phyloP scores from a whole-genome alignment of 352 stramenopile genomes.

The Phytophthora palmivora region DNA sequence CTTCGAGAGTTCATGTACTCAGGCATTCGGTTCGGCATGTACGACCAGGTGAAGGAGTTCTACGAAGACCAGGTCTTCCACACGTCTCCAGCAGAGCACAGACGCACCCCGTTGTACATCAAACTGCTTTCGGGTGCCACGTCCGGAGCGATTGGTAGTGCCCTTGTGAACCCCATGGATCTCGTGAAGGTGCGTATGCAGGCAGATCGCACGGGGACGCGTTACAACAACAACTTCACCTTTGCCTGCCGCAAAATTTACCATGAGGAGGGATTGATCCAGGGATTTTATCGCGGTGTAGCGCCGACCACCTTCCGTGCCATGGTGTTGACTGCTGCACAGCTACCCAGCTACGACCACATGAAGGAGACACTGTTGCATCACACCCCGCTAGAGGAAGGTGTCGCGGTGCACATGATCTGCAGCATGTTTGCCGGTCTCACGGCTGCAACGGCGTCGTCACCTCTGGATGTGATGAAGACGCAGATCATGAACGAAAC shows the following conservation, averaged over 20 bases:
- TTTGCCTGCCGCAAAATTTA: slow-evolving; percentile 75
- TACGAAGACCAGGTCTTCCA: slow-evolving; percentile 64
- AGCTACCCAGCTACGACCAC: slow-evolving; percentile 85
- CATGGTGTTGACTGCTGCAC: slow-evolving; percentile 75
- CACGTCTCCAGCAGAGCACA: slow-evolving; percentile 39
- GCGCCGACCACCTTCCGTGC: slow-evolving; percentile 73
- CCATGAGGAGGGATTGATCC: slow-evolving; percentile 60
- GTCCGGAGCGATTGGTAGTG: slow-evolving; percentile 65
- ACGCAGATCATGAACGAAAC: slow-evolving; percentile 87
- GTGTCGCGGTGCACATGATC: slow-evolving; percentile 67
- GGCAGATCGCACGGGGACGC: slow-evolving; percentile 59
- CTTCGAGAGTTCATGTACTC: slow-evolving; percentile 81
- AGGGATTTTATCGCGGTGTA: slow-evolving; percentile 76
- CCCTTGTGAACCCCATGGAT: slow-evolving; percentile 82
- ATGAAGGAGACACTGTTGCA: slow-evolving; percentile 77
- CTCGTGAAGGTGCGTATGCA: slow-evolving; percentile 86
- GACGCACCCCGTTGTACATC: slow-evolving; percentile 60
- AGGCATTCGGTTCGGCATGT: slow-evolving; percentile 80
- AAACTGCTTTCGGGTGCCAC: slow-evolving; percentile 74
- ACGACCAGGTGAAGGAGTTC: slow-evolving; percentile 79
- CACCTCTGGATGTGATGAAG: slow-evolving; percentile 86
- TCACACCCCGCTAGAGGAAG: slow-evolving; percentile 58
- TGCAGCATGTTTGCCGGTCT: slow-evolving; percentile 80
- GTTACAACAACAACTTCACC: slow-evolving; percentile 70
- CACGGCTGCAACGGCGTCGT: slow-evolving; percentile 69